Evolutionary conservation across 345 rosid genomes (phyloP).

Genomic region (Pelargonium nanum): DNA sequence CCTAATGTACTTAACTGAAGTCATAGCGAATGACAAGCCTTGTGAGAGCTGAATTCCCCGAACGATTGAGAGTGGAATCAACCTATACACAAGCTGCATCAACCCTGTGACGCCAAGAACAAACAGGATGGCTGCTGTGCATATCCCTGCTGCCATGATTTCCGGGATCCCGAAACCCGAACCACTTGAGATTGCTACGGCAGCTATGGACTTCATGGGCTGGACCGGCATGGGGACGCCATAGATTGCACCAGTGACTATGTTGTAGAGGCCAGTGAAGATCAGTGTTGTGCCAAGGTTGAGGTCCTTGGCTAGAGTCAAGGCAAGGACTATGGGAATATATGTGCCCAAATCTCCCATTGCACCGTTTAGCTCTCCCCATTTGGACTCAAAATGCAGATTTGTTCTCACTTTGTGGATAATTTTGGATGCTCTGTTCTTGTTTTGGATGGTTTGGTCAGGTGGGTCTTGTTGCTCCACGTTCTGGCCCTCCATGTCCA

Average conservation of each 20-base stretch:
- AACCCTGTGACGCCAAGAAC: conserved; percentile 59
- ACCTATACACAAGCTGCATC: conserved; percentile 56
- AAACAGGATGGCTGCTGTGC: conserved; percentile 56
- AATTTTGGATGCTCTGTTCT: conserved; percentile 11
- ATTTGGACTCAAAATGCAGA: conserved; percentile 43
- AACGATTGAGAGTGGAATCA: conserved; percentile 59
- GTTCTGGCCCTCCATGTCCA: not conserved
- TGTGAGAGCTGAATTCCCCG: conserved; percentile 83
- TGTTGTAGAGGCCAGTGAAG: conserved; percentile 66
- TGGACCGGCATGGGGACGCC: conserved; percentile 96
- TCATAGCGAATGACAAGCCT: conserved; percentile 69
- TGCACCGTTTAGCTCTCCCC: conserved; percentile 70
- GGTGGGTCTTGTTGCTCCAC: conserved; percentile 10
- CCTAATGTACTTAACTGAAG: conserved; percentile 60
- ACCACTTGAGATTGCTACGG: conserved; percentile 46
- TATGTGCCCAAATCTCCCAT: conserved; percentile 87
- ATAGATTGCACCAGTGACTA: conserved; percentile 55
- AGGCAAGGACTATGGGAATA: conserved; percentile 72
- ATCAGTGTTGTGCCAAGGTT: conserved; percentile 70
- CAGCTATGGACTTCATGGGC: conserved; percentile 81
- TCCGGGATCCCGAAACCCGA: conserved; percentile 59
- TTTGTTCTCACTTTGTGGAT: conserved; percentile 32
- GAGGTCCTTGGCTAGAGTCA: conserved; percentile 66
- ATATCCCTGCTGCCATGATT: conserved; percentile 66
- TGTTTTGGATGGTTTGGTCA: conserved; percentile 1